Conservation (phyloP, 164 flowering plant species). For the Macadamia integrifolia region DNA sequence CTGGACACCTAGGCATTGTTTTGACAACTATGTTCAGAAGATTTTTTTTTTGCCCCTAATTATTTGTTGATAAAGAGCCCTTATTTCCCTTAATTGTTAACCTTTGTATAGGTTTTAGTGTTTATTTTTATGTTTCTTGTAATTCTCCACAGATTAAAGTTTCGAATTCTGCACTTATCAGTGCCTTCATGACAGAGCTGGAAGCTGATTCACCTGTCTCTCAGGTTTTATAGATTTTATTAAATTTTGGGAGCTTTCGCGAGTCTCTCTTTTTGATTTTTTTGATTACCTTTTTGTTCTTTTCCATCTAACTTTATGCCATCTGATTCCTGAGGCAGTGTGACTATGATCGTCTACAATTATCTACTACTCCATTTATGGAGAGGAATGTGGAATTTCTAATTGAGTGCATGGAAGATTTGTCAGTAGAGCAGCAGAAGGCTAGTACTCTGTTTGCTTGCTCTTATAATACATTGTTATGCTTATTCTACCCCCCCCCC, state of each 20-base stretch:
- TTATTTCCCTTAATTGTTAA: too few relatives aligned
- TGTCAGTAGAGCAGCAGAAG: slow-evolving; percentile 88
- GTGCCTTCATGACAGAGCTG: slow-evolving; percentile 92
- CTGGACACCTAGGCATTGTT: too few relatives aligned
- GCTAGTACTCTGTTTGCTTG: slow-evolving; percentile 27
- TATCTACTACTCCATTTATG: slow-evolving; percentile 71
- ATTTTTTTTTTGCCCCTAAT: not conserved
- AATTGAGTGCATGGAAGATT: slow-evolving; percentile 95
- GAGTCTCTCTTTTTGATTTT: too few relatives aligned
- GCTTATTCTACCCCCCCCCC: too few relatives aligned
- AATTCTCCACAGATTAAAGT: slow-evolving; percentile 71
- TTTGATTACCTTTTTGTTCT: not conserved
- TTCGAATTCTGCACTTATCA: slow-evolving; percentile 92
- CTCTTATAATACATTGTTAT: too few relatives aligned
- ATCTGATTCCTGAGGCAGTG: slow-evolving; percentile 40
- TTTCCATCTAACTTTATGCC: not conserved
- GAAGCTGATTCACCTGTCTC: slow-evolving; percentile 83
- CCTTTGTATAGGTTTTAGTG: not conserved
- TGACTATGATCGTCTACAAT: slow-evolving; percentile 85
- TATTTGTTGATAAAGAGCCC: not conserved
- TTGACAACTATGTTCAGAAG: too few relatives aligned
- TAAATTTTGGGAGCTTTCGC: not conserved
- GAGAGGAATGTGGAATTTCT: slow-evolving; percentile 93
- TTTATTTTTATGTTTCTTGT: slow-evolving; percentile 16
- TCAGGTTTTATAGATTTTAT: slow-evolving; percentile 43